phyloP scores from a whole-genome alignment of 345 rosid genomes.

The Syzygium aromaticum region DNA sequence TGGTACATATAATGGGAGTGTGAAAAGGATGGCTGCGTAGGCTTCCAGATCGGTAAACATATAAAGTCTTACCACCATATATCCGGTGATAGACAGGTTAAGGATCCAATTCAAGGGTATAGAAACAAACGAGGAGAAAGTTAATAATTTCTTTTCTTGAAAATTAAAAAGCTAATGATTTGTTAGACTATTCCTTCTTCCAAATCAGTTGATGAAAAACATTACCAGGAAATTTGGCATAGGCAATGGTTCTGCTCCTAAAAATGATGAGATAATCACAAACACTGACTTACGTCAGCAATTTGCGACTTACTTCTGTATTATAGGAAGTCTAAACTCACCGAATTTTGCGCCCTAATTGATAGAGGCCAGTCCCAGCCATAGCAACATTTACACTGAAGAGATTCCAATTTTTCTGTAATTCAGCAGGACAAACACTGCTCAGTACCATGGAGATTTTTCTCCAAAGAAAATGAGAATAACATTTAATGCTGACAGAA shows the following conservation, averaged over 20 bases:
- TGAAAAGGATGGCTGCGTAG: background rate
- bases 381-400: constrained; percentile 76
- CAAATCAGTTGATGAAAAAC: background rate
- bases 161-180: background rate
- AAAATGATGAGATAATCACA: background rate
- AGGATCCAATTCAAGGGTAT: background rate
- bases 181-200: background rate
- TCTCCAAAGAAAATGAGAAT: background rate
- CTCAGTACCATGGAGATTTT: background rate
- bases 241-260: background rate
- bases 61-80: background rate
- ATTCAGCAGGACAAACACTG: background rate
- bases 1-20: background rate
- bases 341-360: constrained; percentile 73
- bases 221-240: background rate
- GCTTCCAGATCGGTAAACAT: background rate
- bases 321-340: constrained; percentile 17
- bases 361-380: constrained; percentile 84
- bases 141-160: background rate
- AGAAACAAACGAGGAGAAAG: background rate
- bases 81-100: background rate
- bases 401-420: constrained; percentile 96
- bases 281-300: background rate
- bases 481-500: background rate
- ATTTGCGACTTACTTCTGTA: background rate